Base-by-base conservation (phyloP, 2,329 filamentous ascomycete genomes). In the Aspergillus versicolor region DNA sequence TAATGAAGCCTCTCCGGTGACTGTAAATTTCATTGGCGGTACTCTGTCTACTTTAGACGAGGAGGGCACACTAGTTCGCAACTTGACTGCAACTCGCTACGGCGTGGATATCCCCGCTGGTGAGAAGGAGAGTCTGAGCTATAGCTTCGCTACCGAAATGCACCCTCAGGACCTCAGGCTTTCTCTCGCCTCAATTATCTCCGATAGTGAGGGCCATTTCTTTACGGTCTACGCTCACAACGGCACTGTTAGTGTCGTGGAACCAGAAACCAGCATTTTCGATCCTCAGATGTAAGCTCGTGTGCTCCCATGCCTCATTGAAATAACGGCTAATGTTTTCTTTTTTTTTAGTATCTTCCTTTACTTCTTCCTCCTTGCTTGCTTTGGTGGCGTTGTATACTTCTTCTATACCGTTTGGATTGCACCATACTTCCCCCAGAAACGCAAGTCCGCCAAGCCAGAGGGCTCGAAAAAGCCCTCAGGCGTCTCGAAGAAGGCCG, bases 341-440 rank as follows among this genome's bases (percentile, higher is more conserved):
- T 4, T 22, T 43, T 13, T 3, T 22, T 37, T 15, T 62, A 97
- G 94, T 73, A 91, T 97, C 79, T 99, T 99, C 87, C 87, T 99
- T 62, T 97, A 97, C 82, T 82, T 96, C 73, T 88, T 97, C 81
- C 89, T 99, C 67, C 81, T 88, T 53, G 87, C 83, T 61, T 84
- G 83, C 62, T 95, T 96, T 73, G 86, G 79, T 63, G 92, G 89
- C 61, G 91, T 88, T 53, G 85, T 89, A 73, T 97, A 93, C 86
- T 96, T 96, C 77, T 91, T 97, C 79, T 99, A 99, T 85, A 94
- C 89, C 81, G 96, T 93, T 70, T 97, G 93, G 92, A 89, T 99
- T 77, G 90, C 92, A 69, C 88, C 92, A 13, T 89, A 99, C 73
- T 96, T 97, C 83, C 93, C 94, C 48, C 91, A 96, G 82, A 87